A percentile compares a stretch with the other conserved stretches of the same genome.
Evolutionary conservation across 371 early-diverging fungal genomes (phyloP).

Genomic region (Syncephalis fuscata): DNA sequence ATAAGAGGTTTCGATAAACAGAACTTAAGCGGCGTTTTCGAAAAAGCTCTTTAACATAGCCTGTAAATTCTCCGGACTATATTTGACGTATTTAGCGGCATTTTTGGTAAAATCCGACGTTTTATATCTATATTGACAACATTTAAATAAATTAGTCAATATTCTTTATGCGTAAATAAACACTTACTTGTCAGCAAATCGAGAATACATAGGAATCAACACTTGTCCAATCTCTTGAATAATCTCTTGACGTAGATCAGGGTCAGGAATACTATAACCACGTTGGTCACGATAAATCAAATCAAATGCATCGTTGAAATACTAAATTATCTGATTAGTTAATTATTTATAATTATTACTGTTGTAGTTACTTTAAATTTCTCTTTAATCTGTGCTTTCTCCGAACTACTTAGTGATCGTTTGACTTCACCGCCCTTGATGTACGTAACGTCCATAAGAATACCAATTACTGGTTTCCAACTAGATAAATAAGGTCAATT

Average conservation of each 20-base stretch:
- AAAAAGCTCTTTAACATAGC: conserved; percentile 52
- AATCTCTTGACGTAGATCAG: conserved; percentile 49
- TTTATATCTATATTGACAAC: conserved; percentile 19
- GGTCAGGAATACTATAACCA: conserved; percentile 65
- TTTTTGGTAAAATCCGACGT: conserved; percentile 58
- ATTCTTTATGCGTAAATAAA: no score
- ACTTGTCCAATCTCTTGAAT: conserved; percentile 55
- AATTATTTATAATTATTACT: neutral
- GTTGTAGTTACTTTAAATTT: conserved; percentile 35
- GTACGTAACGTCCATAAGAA: conserved; percentile 54
- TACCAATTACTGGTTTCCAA: conserved; percentile 56
- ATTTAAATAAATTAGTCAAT: no score
- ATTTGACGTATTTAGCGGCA: conserved; percentile 66
- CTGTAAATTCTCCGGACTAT: conserved; percentile 45
- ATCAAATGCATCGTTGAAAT: conserved; percentile 72
- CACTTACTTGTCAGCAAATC: conserved; percentile 47
- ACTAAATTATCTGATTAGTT: conserved; percentile 10
- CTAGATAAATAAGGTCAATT: conserved; percentile 9
- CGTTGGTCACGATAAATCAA: conserved; percentile 52
- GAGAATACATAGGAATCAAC: conserved; percentile 60
- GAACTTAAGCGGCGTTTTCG: conserved; percentile 5
- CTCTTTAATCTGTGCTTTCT: conserved; percentile 58
- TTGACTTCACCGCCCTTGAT: conserved; percentile 45
- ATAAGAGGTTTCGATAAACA: no score
- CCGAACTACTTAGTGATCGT: conserved; percentile 39